A percentile compares a stretch with the other conserved stretches of the same genome.
Evolutionary conservation across 805 yeast genomes (phyloP).

Genomic region (Cyberlindnera nakhonratchasimensis): DNA sequence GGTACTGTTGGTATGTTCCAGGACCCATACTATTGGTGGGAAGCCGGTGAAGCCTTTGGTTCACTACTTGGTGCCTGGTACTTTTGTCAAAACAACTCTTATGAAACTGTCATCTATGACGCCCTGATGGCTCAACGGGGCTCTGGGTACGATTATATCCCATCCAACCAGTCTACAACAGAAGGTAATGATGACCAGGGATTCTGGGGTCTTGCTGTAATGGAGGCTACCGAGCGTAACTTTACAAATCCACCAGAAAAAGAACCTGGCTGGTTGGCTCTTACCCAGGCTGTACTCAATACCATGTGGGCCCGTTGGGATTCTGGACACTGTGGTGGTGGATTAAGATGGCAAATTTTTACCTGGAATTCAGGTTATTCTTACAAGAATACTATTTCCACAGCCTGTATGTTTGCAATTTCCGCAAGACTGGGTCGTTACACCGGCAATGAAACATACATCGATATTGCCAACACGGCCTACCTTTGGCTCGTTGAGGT

Average conservation of each 20-base stretch:
- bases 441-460: slow-evolving; percentile 51
- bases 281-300: slow-evolving; percentile 60
- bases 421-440: slow-evolving; percentile 64
- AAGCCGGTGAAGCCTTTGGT: slow-evolving; percentile 83
- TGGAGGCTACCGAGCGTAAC: slow-evolving; percentile 63
- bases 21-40: slow-evolving; percentile 86
- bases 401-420: slow-evolving; percentile 59
- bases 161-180: slow-evolving; percentile 59
- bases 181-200: slow-evolving; percentile 79
- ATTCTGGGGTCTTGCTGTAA: slow-evolving; percentile 65
- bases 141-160: slow-evolving; percentile 51
- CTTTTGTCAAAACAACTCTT: slow-evolving; percentile 69
- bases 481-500: slow-evolving; percentile 58
- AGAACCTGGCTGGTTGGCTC: slow-evolving; percentile 51
- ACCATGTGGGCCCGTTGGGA: slow-evolving; percentile 67
- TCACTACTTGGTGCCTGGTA: slow-evolving; percentile 67
- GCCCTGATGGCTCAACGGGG: slow-evolving; percentile 51
- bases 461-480: slow-evolving; percentile 50
- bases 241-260: slow-evolving; percentile 48
- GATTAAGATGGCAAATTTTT: slow-evolving; percentile 70
- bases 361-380: slow-evolving; percentile 67
- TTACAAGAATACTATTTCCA: slow-evolving; percentile 61
- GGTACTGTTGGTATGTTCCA: slow-evolving; percentile 73
- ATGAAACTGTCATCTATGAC: slow-evolving; percentile 51
- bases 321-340: slow-evolving; percentile 51